Base-by-base conservation (phyloP, 352 stramenopile species). In the Pythium dissotocum region DNA sequence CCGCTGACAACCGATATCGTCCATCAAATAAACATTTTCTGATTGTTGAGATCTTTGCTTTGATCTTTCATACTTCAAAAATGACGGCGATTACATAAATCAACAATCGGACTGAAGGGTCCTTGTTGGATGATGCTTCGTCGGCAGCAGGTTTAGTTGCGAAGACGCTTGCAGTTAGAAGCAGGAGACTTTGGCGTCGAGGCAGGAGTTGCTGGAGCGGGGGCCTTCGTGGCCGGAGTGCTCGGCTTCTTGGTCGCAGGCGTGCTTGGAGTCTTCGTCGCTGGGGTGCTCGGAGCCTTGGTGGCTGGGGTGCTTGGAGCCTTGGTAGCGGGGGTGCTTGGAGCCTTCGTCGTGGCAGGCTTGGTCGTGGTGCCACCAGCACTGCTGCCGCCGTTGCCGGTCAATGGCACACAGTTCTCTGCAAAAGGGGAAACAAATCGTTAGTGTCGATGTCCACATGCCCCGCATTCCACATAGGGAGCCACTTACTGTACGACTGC, bases 321-420 rank as follows among this genome's bases (percentile, higher is more conserved):
- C 49, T 30, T 56, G 24, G 49, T 66, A 14, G 33, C 7, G 18
- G 59, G 58, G 7, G 38, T 18, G 13, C 33, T 55, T 51, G 42
- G 42, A 6, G 48, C 24, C 48, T 55, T 55, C 21, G 62, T 46
- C 9, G 48, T 28, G n/a, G 48, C 42, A 28, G 59, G 32, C 48
- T 55, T 56, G 32, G 33, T 24, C 8, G 59, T 44, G 9, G 35
- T 58, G 28, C 44, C 16, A 4, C 58, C 48, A 18, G 3, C 13
- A 16, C 55, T 57, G 28, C 54, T 69, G 32, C 44, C 63, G 48
- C 63, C 63, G 44, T 64, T 70, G 4, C 53, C 53, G 18, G 30
- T 59, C 44, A 70, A 52, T 52, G 63, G 63, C 33, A 70, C 46
- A 33, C 63, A 70, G 56, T 70, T 70, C 48, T 70, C 62, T 69